Evolutionary conservation across 2,329 filamentous ascomycete species (phyloP).

Genomic region (Apiospora sp.): DNA sequence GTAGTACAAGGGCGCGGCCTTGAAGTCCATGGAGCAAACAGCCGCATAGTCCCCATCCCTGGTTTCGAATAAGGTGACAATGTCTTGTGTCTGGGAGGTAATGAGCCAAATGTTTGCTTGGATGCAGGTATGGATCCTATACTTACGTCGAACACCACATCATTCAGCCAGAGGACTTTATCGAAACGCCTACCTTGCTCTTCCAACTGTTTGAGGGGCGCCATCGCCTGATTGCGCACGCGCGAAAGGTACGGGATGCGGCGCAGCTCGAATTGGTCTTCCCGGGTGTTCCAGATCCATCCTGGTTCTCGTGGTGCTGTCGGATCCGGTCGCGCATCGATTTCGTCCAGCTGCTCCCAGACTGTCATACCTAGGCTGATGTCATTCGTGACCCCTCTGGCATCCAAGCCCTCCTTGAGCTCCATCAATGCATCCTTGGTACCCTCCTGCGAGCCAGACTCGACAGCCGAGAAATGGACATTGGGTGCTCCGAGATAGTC

Average conservation of each 20-base stretch:
- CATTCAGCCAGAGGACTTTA: conserved; percentile 66
- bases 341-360: conserved; percentile 64
- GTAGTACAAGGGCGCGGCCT: conserved; percentile 61
- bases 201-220: conserved; percentile 61
- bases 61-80: conserved; percentile 61
- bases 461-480: conserved; percentile 70
- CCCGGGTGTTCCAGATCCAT: conserved; percentile 65
- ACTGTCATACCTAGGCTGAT: conserved; percentile 64
- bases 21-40: conserved; percentile 68
- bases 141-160: conserved; percentile 64
- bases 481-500: conserved; percentile 66
- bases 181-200: conserved; percentile 60
- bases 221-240: conserved; percentile 68
- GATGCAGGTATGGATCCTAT: neutral
- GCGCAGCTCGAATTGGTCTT: conserved; percentile 62
- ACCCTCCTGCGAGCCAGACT: conserved; percentile 73
- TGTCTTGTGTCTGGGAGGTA: conserved; percentile 50
- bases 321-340: conserved; percentile 49
- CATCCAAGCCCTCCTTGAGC: conserved; percentile 61
- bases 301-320: conserved; percentile 52
- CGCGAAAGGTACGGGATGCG: conserved; percentile 74
- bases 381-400: conserved; percentile 58
- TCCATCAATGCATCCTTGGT: conserved; percentile 68
- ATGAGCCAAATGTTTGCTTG: neutral
- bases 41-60: conserved; percentile 64